Base-by-base conservation (phyloP, 768 basidiomycete species). In the Serendipita sp. region DNA sequence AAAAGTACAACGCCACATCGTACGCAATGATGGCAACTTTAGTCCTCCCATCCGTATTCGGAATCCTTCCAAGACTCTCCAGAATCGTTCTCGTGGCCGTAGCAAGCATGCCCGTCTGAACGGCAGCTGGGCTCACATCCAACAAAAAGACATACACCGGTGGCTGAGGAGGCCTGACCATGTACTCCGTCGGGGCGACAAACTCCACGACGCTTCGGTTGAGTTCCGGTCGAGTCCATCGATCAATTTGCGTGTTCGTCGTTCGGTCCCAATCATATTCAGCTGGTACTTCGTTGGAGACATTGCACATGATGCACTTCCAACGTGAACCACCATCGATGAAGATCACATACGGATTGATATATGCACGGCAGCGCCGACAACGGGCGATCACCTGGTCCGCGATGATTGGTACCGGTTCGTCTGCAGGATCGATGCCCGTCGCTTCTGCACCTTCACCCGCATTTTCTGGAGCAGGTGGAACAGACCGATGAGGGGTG, bases 301-400 rank as follows among this genome's bases (percentile, higher is more conserved):
- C 84, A 69, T 87, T 90, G 73, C 96, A 99, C 92, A 99, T 92
- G 74, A 92, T 95, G 73, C 96, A 99, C 71, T 96, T 88, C 96
- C 96, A 99, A 66, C 88, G 87, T 62, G 3, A 60, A 31, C 96
- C 96, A 62, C 93, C 93, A 69, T 99, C 96, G 69, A 98, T 90
- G 73, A 98, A 98, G 69, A 92, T 90, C 22, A 96, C 93, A 69
- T 88, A 98, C 2, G 95, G 93, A 70, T 97, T 95, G 73, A 98
- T 97, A 75, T 97, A 97, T 38, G 92, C 87, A 70, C 95, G 83
- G 78, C 95, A 97, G 20, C 95, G 82, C 65, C 95, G 81, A 75
- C 95, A 97, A 45, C 95, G 86, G 44, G 95, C 94, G 69, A 97
- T 97, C 45, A 97, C 88, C 0, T 89, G 91, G 71, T 98, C 95